Percentiles rank a stretch among this genome's conserved stretches.
Evolutionary conservation across 2,329 filamentous ascomycete species (phyloP).

Genomic region (Fusarium sacchari): DNA sequence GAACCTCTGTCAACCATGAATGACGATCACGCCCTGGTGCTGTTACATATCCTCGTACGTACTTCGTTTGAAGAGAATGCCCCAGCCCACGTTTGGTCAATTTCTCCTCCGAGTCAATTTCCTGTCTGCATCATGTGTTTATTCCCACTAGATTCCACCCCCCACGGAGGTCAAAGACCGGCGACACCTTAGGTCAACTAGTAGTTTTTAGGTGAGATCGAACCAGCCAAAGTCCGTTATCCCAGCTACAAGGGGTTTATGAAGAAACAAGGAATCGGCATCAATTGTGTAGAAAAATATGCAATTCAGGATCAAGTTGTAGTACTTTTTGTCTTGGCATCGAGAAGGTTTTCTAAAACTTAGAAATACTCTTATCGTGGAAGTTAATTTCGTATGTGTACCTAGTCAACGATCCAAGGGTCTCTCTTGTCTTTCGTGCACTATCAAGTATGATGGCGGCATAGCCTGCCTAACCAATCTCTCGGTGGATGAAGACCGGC

Average conservation of each 20-base stretch:
- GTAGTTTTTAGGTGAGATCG: constrained; percentile 6
- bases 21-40: constrained; percentile 23
- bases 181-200: constrained; percentile 15
- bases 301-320: neutral
- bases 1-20: constrained; percentile 1
- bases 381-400: neutral
- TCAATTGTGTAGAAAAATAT: neutral
- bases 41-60: constrained; percentile 20
- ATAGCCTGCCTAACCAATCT: constrained; percentile 28
- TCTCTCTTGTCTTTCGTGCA: neutral
- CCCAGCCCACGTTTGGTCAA: constrained; percentile 19
- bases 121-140: constrained; percentile 27
- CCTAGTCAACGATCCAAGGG: neutral
- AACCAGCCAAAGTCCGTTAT: constrained; percentile 14
- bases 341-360: neutral
- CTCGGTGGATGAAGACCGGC: constrained; percentile 32
- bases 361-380: neutral
- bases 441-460: constrained; percentile 10
- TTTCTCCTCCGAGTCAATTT: constrained; percentile 20
- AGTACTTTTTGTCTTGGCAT: neutral
- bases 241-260: constrained; percentile 3
- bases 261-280: neutral
- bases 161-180: constrained; percentile 45
- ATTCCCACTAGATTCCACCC: constrained; percentile 40
- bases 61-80: constrained; percentile 10